These are phyloP conservation scores for Boletus pseudo-olivaceus DNA, from an alignment of 768 basidiomycete genomes.

Conservation along the genomic window DNA sequence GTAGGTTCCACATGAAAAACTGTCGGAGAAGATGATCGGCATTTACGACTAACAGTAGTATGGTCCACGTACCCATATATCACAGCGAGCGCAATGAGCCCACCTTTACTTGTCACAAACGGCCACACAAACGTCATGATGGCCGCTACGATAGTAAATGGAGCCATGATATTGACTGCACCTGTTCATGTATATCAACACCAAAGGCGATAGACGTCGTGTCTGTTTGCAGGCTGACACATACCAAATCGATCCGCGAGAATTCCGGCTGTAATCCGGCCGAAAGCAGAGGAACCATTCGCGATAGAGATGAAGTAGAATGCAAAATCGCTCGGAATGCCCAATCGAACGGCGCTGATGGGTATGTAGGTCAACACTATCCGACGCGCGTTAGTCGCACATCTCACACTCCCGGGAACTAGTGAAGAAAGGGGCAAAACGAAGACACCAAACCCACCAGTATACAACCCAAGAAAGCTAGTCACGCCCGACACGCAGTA, in stretches of 20 bases:
- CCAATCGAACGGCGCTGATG: conserved; percentile 49
- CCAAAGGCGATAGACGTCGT: background rate
- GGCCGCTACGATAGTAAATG: conserved; percentile 54
- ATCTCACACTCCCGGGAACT: background rate
- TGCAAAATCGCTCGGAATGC: conserved; percentile 47
- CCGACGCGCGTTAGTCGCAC: background rate
- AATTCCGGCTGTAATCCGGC: conserved; percentile 52
- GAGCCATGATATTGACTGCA: conserved; percentile 63
- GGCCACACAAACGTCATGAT: conserved; percentile 72
- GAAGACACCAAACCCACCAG: conserved; percentile 36
- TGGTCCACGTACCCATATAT: conserved; percentile 57
- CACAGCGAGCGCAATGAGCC: conserved; percentile 51
- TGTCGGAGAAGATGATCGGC: conserved; percentile 19
- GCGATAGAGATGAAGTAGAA: conserved; percentile 68
- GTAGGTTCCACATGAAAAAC: conserved; percentile 61
- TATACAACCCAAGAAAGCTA: conserved; percentile 68
- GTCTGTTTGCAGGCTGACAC: background rate
- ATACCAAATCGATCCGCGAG: conserved; percentile 53
- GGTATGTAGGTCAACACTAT: conserved; percentile 68
- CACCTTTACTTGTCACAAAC: conserved; percentile 42
- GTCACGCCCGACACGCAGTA: conserved; percentile 58
- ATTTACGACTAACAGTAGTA: fast-evolving
- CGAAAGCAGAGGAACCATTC: conserved; percentile 62
- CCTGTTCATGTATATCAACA: conserved; percentile 36
- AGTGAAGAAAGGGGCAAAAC: background rate